Conservation (phyloP, 1,284 basidiomycete species). For the Golubevia sp. region DNA sequence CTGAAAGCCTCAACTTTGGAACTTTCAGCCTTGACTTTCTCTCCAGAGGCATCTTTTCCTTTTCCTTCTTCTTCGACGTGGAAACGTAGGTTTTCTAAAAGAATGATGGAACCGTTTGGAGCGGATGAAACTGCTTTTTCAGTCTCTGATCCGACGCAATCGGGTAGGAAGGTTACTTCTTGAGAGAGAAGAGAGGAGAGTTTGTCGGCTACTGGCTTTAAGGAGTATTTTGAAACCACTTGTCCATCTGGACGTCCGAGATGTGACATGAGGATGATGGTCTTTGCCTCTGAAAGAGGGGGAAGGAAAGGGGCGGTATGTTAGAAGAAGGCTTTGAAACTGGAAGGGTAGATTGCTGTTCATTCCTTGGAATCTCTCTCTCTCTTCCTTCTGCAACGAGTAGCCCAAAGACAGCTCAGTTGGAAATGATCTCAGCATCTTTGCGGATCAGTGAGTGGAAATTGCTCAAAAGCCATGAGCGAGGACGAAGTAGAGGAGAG, state of each 20-base stretch:
- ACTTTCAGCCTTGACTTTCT: constrained; percentile 89
- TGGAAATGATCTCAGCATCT: too few relatives aligned
- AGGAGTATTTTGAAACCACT: constrained; percentile 84
- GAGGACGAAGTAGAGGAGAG: too few relatives aligned
- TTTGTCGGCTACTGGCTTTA: constrained; percentile 75
- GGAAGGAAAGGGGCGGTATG: not conserved
- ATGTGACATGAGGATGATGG: constrained; percentile 94
- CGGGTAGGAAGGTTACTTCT: constrained; percentile 76
- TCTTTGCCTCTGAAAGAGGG: constrained; percentile 71
- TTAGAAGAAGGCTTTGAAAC: too few relatives aligned
- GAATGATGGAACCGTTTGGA: constrained; percentile 77
- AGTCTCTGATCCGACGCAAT: constrained; percentile 84
- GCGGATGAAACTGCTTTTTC: constrained; percentile 77
- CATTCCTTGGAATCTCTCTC: too few relatives aligned
- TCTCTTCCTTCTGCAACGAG: too few relatives aligned
- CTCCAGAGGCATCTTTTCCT: constrained; percentile 86
- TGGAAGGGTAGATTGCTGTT: too few relatives aligned
- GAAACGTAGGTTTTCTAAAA: constrained; percentile 97
- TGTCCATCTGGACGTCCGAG: constrained; percentile 96
- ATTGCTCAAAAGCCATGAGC: too few relatives aligned
- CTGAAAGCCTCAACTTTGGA: constrained; percentile 83
- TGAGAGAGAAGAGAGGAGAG: constrained; percentile 46
- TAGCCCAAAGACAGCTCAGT: too few relatives aligned
- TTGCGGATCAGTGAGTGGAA: too few relatives aligned
- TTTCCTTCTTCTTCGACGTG: constrained; percentile 98